These are phyloP conservation scores for Ceratocystis colombiana DNA, from an alignment of 2,329 filamentous ascomycete species.

Conservation along the genomic window DNA sequence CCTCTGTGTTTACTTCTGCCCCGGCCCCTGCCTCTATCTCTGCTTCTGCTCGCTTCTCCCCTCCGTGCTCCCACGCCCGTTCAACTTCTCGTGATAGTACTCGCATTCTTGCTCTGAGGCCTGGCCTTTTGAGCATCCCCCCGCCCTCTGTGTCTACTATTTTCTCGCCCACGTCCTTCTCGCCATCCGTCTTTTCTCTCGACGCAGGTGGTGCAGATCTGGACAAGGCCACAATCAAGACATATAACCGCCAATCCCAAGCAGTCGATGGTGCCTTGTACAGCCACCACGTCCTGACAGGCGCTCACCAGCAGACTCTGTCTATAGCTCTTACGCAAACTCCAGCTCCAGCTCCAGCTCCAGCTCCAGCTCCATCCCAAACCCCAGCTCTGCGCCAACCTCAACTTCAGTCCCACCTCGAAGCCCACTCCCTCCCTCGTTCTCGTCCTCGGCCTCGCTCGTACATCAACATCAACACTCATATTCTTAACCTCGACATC, in stretches of 20 bases:
- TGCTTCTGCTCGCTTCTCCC: background rate
- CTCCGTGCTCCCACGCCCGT: background rate
- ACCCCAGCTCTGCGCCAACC: background rate
- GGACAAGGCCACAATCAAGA: background rate
- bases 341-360: background rate
- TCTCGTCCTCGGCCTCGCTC: background rate
- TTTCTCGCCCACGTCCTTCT: slow-evolving; percentile 14
- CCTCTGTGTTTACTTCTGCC: background rate
- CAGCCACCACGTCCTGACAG: background rate
- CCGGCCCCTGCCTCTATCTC: background rate
- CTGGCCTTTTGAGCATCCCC: slow-evolving; percentile 4
- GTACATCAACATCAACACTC: too few species aligned
- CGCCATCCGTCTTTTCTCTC: background rate
- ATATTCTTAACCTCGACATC: too few species aligned
- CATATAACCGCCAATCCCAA: background rate
- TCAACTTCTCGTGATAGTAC: slow-evolving; percentile 1
- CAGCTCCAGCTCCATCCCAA: background rate
- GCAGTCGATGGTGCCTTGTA: slow-evolving; percentile 1
- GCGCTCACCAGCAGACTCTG: too few species aligned
- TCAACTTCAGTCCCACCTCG: background rate
- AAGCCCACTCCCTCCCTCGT: background rate
- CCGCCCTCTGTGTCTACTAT: background rate
- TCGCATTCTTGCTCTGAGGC: background rate
- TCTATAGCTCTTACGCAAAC: background rate
- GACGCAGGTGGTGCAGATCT: background rate